These are phyloP conservation scores for Aspergillus japonicus DNA, from an alignment of 2,329 filamentous ascomycete species.

Conservation along the genomic window DNA sequence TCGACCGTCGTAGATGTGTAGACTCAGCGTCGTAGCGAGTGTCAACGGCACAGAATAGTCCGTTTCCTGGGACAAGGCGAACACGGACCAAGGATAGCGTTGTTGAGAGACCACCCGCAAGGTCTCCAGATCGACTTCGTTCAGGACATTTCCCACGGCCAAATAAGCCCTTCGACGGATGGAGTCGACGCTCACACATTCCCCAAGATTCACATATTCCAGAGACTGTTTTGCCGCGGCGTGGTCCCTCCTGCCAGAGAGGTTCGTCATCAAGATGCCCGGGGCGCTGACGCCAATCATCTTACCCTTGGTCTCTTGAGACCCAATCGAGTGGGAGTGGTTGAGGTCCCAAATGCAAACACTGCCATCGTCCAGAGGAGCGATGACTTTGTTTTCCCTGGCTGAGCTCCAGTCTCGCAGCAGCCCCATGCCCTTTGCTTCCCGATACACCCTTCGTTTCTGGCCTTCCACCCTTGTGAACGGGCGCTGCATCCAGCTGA, in stretches of 20 bases:
- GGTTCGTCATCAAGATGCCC: conserved; percentile 66
- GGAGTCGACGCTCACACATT: conserved; percentile 79
- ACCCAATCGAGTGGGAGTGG: conserved; percentile 31
- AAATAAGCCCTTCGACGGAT: conserved; percentile 69
- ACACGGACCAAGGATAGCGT: conserved; percentile 78
- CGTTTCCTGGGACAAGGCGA: conserved; percentile 70
- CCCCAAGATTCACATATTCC: conserved; percentile 58
- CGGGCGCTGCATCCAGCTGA: conserved; percentile 74
- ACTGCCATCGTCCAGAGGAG: conserved; percentile 81
- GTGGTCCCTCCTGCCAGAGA: conserved; percentile 59
- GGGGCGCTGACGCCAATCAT: conserved; percentile 65
- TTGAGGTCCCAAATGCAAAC: conserved; percentile 83
- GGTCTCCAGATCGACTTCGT: conserved; percentile 77
- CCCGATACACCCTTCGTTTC: conserved; percentile 46
- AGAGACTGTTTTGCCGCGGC: conserved; percentile 28
- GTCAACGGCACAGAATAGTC: conserved; percentile 69
- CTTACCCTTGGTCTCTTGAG: conserved; percentile 48
- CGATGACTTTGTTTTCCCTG: conserved; percentile 63
- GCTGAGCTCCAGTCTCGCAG: conserved; percentile 56
- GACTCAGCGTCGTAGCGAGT: conserved; percentile 75
- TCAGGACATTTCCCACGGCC: conserved; percentile 71
- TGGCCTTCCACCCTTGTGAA: conserved; percentile 33
- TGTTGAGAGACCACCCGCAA: conserved; percentile 67
- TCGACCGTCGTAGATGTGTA: conserved; percentile 80
- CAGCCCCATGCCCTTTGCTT: conserved; percentile 72